These are phyloP conservation scores for Rhizopogon sp. DNA, from an alignment of 768 basidiomycete species.

Conservation along the genomic window DNA sequence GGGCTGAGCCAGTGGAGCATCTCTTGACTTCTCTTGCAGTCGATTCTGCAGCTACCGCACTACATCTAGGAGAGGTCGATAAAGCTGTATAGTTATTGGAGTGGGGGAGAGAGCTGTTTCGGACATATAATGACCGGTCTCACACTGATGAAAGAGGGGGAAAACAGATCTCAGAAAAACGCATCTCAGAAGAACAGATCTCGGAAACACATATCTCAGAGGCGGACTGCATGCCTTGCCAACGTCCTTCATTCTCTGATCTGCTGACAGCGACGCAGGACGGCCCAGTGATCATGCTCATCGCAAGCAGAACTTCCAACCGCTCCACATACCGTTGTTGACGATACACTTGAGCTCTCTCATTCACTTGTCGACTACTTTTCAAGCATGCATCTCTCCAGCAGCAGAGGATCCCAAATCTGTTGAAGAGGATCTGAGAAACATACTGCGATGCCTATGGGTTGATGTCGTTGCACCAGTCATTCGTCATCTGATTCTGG, in stretches of 20 bases:
- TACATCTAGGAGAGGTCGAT: background rate
- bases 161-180: background rate
- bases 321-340: background rate
- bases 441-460: conserved; percentile 1
- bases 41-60: background rate
- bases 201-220: background rate
- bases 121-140: background rate
- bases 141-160: background rate
- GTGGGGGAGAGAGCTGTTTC: background rate
- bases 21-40: background rate
- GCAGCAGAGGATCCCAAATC: background rate
- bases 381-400: background rate
- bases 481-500: background rate
- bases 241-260: background rate
- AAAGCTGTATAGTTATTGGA: conserved; percentile 1
- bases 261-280: background rate
- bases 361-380: background rate
- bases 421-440: background rate
- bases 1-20: background rate
- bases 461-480: background rate
- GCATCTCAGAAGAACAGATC: background rate
- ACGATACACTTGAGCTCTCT: background rate
- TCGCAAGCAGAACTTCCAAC: background rate
- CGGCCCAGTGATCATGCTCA: background rate
- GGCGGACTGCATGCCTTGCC: background rate